Evolutionary conservation across 441 rosid species (phyloP), one percentile per base, ranked within the genome.

Genomic region (Gossypium gossypioides): DNA sequence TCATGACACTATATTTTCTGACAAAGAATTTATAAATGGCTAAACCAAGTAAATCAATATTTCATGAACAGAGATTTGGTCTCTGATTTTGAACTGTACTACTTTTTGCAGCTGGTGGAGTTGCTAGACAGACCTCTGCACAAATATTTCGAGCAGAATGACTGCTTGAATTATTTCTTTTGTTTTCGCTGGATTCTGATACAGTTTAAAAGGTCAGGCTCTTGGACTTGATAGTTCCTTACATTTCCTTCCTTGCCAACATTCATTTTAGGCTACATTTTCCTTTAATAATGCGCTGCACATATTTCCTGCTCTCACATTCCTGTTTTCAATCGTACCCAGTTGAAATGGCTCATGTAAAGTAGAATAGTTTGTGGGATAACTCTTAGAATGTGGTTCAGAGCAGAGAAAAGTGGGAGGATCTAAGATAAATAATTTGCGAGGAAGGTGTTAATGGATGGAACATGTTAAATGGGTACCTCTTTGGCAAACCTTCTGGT

Each of bases 141-240:
- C 68, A 85, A 87, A 82, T 91, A 96, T 81, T 91, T 96, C 76
- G 83, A 82, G 88, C 90, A 90, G 88, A 96, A 87, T 62, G 98
- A 96, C 62, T 96, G 98, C 84, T 85, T 96, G 90, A 96, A 93
- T 83, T 96, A 89, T 80, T 96, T 96, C 96, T 96, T 96, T 81
- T 96, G 99, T 80, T 96, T 96, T 84, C 99, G 98, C 82, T 96
- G 99, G 99, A 75, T 91, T 78, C 86, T 96, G 50, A 90, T 93
- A 74, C 98, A 96, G 77, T 96, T 96, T 78, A 96, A 93, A 81
- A 93, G 99, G 99, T 92, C 27, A 60, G 86, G 56, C 68, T 62
- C 62, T 68, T 71, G 58, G 44, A 22, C 51, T 72, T 42, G 56
- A 32, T 79, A 32, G 55, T 56, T 71, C 21, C 64, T 69, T 73